Conservation (phyloP, 345 rosid species). For the Salix koriyanagi region DNA sequence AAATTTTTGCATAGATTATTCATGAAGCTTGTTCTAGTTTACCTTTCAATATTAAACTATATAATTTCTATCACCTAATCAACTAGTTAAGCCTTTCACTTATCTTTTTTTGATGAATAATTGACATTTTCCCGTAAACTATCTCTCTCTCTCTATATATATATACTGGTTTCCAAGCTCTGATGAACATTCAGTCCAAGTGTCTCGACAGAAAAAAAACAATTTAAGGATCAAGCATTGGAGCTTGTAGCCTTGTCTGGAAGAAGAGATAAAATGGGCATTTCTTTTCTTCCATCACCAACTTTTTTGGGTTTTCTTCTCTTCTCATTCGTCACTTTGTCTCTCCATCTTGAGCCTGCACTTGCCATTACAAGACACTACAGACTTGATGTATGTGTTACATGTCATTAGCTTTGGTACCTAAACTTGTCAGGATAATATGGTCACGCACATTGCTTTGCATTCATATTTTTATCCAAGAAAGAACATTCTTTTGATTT, state of each 20-base stretch:
- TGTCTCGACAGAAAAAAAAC: too few species aligned
- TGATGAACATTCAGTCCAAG: conserved; percentile 3
- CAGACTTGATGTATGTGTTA: background rate
- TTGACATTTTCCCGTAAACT: conserved; percentile 2
- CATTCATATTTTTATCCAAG: too few species aligned
- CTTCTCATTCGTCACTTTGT: background rate
- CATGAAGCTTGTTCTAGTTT: conserved; percentile 1
- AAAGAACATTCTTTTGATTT: too few species aligned
- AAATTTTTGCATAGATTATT: background rate
- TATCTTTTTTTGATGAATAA: too few species aligned
- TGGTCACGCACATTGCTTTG: too few species aligned
- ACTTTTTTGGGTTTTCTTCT: background rate
- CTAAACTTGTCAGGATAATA: too few species aligned
- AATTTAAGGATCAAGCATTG: too few species aligned
- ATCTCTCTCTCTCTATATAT: conserved; percentile 8
- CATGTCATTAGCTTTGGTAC: background rate
- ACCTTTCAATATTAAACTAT: background rate
- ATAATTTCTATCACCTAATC: conserved; percentile 5
- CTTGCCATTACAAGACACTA: background rate
- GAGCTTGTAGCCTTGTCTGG: too few species aligned
- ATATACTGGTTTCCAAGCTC: conserved; percentile 14
- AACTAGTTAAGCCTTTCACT: conserved; percentile 1
- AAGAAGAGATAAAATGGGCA: conserved; percentile 12
- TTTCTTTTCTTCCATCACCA: conserved; percentile 21
- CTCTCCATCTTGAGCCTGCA: background rate